Conservation (phyloP, 106 monocot genomes). For the Platanthera zijinensis region DNA sequence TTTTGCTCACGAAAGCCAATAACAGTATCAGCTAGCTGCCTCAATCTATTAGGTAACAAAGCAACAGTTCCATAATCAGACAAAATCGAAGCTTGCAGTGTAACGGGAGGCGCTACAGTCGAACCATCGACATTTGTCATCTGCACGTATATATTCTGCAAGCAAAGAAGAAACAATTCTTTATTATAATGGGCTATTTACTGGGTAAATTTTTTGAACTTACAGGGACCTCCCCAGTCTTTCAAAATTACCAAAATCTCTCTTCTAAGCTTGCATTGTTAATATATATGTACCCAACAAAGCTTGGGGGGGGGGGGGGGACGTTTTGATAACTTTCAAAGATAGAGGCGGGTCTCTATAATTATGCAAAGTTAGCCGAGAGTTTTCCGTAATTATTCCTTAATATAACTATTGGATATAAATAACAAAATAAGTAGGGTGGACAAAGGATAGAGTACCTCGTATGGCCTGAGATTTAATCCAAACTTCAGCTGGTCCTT, state of each 20-base stretch:
- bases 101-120: slow-evolving; percentile 40
- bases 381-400: background rate
- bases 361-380: too few species aligned
- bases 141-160: slow-evolving; percentile 72
- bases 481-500: slow-evolving; percentile 67
- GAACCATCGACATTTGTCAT: slow-evolving; percentile 64
- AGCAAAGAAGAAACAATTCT: background rate
- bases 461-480: slow-evolving; percentile 47
- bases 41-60: slow-evolving; percentile 57
- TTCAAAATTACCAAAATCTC: too few species aligned
- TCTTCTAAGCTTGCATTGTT: too few species aligned
- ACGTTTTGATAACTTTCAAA: too few species aligned
- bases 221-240: too few species aligned
- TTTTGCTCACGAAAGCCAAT: slow-evolving; percentile 38
- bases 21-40: slow-evolving; percentile 54
- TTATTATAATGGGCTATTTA: too few species aligned
- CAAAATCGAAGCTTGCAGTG: slow-evolving; percentile 50
- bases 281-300: too few species aligned
- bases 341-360: too few species aligned
- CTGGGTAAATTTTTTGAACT: too few species aligned
- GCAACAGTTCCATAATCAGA: slow-evolving; percentile 43
- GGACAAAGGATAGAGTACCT: slow-evolving; percentile 28
- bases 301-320: too few species aligned
- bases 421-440: background rate
- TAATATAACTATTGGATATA: background rate